These are phyloP conservation scores for Yamadazyma diddensiae DNA, from an alignment of 1,139 yeast species.

Conservation along the genomic window DNA sequence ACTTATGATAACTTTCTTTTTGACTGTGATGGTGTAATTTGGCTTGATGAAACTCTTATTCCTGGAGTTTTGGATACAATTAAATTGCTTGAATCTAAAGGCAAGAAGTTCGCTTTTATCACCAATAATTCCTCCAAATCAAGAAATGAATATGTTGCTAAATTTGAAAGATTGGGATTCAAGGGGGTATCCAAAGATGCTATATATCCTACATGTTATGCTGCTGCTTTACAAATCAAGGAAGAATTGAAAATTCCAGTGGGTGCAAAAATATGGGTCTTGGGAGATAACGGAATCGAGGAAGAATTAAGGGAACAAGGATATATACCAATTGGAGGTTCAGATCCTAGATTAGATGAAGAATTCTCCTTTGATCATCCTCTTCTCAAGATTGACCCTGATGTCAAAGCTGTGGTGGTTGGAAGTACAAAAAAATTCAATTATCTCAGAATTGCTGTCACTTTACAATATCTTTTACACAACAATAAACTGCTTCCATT, in stretches of 20 bases:
- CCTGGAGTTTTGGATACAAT: constrained; percentile 74
- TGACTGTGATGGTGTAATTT: constrained; percentile 93
- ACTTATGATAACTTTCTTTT: constrained; percentile 78
- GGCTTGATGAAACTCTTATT: constrained; percentile 75
- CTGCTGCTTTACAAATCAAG: constrained; percentile 29
- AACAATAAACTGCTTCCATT: constrained; percentile 33
- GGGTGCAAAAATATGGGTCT: constrained; percentile 68
- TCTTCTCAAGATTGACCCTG: constrained; percentile 40
- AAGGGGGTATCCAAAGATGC: constrained; percentile 25
- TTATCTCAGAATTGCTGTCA: constrained; percentile 36
- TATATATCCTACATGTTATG: constrained; percentile 39
- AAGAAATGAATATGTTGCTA: constrained; percentile 28
- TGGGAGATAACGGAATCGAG: constrained; percentile 81
- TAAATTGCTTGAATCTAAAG: constrained; percentile 43
- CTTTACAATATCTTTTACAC: constrained; percentile 37
- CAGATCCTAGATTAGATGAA: constrained; percentile 40
- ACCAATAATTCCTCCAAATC: constrained; percentile 43
- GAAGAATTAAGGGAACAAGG: constrained; percentile 71
- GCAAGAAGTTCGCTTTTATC: constrained; percentile 34
- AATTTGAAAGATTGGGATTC: constrained; percentile 33
- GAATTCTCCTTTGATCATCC: constrained; percentile 42
- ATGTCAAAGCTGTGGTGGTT: constrained; percentile 39
- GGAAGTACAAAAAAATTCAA: constrained; percentile 40
- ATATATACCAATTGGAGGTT: constrained; percentile 70
- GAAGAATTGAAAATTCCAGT: constrained; percentile 22